Evolutionary conservation across 2,329 filamentous ascomycete genomes (phyloP).

Genomic region (Aspergillus sp.): DNA sequence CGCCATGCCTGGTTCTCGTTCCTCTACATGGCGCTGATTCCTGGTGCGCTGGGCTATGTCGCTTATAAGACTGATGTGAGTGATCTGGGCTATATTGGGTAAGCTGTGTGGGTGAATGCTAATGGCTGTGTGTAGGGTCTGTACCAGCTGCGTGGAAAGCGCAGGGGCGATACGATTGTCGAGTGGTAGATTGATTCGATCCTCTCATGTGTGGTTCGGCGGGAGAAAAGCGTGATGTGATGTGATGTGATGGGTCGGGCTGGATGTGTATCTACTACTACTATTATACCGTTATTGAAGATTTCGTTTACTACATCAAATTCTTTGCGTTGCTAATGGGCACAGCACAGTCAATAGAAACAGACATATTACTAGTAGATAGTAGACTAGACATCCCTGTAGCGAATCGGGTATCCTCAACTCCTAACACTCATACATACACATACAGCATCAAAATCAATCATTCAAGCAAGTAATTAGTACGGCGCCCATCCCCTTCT

Average conservation of each 20-base stretch:
- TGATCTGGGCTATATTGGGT: conserved; percentile 27
- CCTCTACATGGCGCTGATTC: conserved; percentile 73
- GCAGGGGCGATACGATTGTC: conserved; percentile 77
- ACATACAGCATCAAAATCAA: background rate
- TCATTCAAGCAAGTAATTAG: background rate
- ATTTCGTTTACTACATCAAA: background rate
- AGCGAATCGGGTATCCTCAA: conserved; percentile 19
- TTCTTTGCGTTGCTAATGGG: background rate
- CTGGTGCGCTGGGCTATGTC: conserved; percentile 67
- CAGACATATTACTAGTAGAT: conserved; percentile 5
- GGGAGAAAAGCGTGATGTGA: background rate
- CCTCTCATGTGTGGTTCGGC: background rate
- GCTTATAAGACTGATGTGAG: conserved; percentile 86
- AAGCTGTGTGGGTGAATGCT: conserved; percentile 1
- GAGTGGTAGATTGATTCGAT: conserved; percentile 66
- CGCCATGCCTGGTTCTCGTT: conserved; percentile 79
- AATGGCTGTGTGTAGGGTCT: conserved; percentile 66
- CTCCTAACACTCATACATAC: conserved; percentile 13
- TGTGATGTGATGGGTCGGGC: conserved; percentile 25
- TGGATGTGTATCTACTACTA: conserved; percentile 26
- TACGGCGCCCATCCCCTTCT: conserved; percentile 46
- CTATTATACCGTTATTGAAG: background rate
- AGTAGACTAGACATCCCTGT: background rate
- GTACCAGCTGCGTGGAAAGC: conserved; percentile 81
- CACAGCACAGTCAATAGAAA: background rate